phyloP scores from a whole-genome alignment of 306 rosid genomes.

The Trifolium fragiferum region DNA sequence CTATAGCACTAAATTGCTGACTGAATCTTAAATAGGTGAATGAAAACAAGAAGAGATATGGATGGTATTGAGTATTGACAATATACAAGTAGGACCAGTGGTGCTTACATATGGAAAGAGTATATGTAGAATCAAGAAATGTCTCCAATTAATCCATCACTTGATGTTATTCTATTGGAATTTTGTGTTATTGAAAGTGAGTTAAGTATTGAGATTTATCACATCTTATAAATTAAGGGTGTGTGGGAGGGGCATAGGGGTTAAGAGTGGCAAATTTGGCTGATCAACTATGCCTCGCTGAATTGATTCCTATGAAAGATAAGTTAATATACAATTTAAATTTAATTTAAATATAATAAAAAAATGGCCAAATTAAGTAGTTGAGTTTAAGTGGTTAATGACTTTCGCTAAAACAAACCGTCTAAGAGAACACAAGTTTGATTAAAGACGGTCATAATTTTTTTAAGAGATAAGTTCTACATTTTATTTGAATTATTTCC shows the following conservation, averaged over 20 bases:
- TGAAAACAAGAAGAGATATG: constrained; percentile 30
- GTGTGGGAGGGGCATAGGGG: neutral
- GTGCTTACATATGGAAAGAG: neutral
- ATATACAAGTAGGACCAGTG: constrained; percentile 42
- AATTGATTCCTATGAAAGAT: neutral
- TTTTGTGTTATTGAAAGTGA: neutral
- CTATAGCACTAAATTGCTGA: constrained; percentile 35
- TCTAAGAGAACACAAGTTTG: too few relatives aligned
- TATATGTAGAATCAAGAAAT: neutral
- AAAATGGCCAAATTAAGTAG: too few relatives aligned
- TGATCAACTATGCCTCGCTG: neutral
- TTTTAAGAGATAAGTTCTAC: too few relatives aligned
- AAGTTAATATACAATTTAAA: too few relatives aligned
- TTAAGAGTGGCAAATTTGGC: neutral
- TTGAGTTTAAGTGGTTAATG: too few relatives aligned
- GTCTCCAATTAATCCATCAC: neutral
- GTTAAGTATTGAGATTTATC: constrained; percentile 10
- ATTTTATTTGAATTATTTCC: too few relatives aligned
- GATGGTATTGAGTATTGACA: constrained; percentile 7
- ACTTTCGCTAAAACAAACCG: too few relatives aligned
- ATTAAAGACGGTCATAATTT: too few relatives aligned
- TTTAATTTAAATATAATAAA: too few relatives aligned
- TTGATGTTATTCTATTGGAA: constrained; percentile 18
- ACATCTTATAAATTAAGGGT: neutral
- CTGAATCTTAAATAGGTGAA: constrained; percentile 36